phyloP scores from a whole-genome alignment of 805 yeast species.

The Hagleromyces aurorensis region DNA sequence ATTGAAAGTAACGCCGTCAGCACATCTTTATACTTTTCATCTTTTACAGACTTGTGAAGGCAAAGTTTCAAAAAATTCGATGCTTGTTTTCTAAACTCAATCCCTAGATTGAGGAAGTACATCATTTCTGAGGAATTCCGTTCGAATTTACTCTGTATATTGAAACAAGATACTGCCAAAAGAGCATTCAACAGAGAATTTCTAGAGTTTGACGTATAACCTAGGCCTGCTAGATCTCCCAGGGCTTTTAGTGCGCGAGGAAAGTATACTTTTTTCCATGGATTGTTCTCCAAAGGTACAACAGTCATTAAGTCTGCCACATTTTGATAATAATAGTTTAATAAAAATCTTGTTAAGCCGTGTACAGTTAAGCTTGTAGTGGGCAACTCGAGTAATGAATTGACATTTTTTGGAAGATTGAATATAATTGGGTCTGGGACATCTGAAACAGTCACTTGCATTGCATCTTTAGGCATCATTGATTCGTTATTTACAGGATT shows the following conservation, averaged over 20 bases:
- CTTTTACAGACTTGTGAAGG: constrained; percentile 41
- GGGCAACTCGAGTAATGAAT: constrained; percentile 38
- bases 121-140: constrained; percentile 62
- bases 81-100: constrained; percentile 68
- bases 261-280: constrained; percentile 82
- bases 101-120: constrained; percentile 64
- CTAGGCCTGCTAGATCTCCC: constrained; percentile 71
- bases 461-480: constrained; percentile 18
- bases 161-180: constrained; percentile 75
- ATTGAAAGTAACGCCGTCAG: constrained; percentile 75
- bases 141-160: constrained; percentile 63
- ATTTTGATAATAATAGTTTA: constrained; percentile 63
- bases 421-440: constrained; percentile 14
- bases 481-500: constrained; percentile 10
- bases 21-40: constrained; percentile 74
- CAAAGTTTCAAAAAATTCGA: constrained; percentile 56
- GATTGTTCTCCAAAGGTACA: constrained; percentile 62
- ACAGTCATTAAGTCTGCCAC: constrained; percentile 79
- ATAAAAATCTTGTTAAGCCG: constrained; percentile 63
- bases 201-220: constrained; percentile 66
- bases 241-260: constrained; percentile 77
- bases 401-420: constrained; percentile 5
- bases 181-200: constrained; percentile 72
- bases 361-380: constrained; percentile 54
- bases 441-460: constrained; percentile 16